These are phyloP conservation scores for Botrytis sinoallii DNA, from an alignment of 2,329 filamentous ascomycete species.

Conservation along the genomic window DNA sequence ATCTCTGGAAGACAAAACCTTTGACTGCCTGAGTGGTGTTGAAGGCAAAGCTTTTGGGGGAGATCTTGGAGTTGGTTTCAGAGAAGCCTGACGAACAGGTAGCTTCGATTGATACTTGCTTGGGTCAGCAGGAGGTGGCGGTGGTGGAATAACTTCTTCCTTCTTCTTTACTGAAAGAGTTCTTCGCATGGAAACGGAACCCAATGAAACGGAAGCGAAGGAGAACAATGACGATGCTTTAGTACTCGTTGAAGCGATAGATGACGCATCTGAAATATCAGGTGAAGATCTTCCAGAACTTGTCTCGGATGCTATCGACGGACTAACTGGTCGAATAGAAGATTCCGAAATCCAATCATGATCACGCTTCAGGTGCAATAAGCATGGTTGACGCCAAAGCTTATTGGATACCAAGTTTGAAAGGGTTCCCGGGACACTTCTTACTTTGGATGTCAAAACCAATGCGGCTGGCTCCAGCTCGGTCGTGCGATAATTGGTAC, in stretches of 20 bases:
- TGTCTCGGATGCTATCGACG: slow-evolving; percentile 32
- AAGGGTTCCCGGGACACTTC: slow-evolving; percentile 19
- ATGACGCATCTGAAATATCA: slow-evolving; percentile 33
- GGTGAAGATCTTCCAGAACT: slow-evolving; percentile 36
- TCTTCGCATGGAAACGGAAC: slow-evolving; percentile 19
- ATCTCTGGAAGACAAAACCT: slow-evolving; percentile 30
- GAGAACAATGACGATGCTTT: slow-evolving; percentile 35
- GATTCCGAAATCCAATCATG: slow-evolving; percentile 39
- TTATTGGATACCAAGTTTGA: slow-evolving; percentile 27
- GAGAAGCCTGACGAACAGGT: slow-evolving; percentile 23
- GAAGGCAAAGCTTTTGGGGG: neutral
- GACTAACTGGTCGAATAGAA: slow-evolving; percentile 34
- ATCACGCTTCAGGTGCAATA: slow-evolving; percentile 22
- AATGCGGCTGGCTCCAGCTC: slow-evolving; percentile 30
- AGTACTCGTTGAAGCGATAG: slow-evolving; percentile 36
- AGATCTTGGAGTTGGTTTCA: neutral
- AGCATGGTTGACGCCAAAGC: slow-evolving; percentile 30
- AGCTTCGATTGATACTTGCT: slow-evolving; percentile 24
- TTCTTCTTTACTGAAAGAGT: slow-evolving; percentile 25
- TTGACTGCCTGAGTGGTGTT: slow-evolving; percentile 30
- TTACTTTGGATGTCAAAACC: slow-evolving; percentile 29
- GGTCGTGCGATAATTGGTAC: slow-evolving; percentile 27
- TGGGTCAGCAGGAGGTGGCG: slow-evolving; percentile 22
- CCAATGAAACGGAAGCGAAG: neutral
- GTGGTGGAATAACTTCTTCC: slow-evolving; percentile 1